Evolutionary conservation across 2,329 filamentous ascomycete genomes (phyloP).

Genomic region (Nemania sp.): DNA sequence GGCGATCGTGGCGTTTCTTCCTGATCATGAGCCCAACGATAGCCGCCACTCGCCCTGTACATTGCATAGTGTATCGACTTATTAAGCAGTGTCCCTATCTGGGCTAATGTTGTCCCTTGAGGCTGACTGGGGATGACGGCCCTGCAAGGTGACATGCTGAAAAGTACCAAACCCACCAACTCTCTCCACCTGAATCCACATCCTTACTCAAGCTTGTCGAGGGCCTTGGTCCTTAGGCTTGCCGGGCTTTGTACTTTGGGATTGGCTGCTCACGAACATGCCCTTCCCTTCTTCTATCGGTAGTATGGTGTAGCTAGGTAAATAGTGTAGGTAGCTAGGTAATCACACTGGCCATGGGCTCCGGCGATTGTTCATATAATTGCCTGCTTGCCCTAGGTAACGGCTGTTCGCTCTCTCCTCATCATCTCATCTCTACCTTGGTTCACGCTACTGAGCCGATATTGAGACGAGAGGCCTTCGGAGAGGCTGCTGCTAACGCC

Average conservation of each 20-base stretch:
- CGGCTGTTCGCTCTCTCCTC: background rate
- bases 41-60: constrained; percentile 17
- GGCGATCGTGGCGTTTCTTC: constrained; percentile 17
- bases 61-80: background rate
- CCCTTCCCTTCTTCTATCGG: constrained; percentile 7
- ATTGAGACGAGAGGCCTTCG: background rate
- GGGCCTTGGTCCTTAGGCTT: constrained; percentile 17
- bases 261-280: constrained; percentile 20
- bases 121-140: constrained; percentile 27
- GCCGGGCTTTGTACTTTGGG: constrained; percentile 19
- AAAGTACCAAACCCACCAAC: constrained; percentile 22
- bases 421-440: constrained; percentile 13
- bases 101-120: constrained; percentile 22
- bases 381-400: constrained; percentile 14
- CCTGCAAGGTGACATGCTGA: constrained; percentile 23
- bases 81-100: background rate
- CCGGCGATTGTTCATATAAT: constrained; percentile 24
- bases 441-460: constrained; percentile 3
- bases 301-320: background rate
- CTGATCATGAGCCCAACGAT: constrained; percentile 21
- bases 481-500: constrained; percentile 1
- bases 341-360: constrained; percentile 15
- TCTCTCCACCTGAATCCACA: constrained; percentile 29
- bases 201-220: constrained; percentile 26
- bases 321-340: constrained; percentile 1